Percentiles rank a stretch among this genome's conserved stretches.
Conservation (phyloP, 2,329 filamentous ascomycete species). For the Apiospora malaysiana region DNA sequence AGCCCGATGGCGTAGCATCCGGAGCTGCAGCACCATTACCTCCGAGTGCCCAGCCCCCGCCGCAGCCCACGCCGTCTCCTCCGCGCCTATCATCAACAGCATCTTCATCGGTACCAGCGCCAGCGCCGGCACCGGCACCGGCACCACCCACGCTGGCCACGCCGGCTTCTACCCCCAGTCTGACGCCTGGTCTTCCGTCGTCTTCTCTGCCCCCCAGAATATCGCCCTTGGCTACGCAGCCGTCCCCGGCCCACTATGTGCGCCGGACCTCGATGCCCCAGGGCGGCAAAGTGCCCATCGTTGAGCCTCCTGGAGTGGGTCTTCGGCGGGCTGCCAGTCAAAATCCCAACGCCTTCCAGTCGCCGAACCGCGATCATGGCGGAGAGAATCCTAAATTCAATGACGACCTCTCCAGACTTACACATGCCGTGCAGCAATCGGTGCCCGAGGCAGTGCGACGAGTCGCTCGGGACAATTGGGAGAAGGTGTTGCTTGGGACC, state of each 20-base stretch:
- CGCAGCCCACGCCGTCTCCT: conserved; percentile 9
- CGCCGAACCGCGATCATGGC: conserved; percentile 40
- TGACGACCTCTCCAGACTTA: conserved; percentile 47
- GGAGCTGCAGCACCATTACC: conserved; percentile 4
- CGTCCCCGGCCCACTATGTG: not conserved
- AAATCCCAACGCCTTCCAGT: conserved; percentile 39
- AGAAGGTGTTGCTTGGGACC: conserved; percentile 55
- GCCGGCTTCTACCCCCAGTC: not conserved
- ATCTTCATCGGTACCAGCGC: not conserved
- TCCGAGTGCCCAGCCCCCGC: not conserved
- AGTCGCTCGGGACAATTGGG: conserved; percentile 56
- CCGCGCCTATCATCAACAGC: not conserved
- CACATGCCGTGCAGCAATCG: conserved; percentile 47
- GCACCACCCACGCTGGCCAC: not conserved
- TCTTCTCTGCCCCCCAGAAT: not conserved
- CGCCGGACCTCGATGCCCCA: not conserved
- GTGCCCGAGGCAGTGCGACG: conserved; percentile 53
- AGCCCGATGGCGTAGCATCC: not conserved
- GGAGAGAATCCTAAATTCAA: conserved; percentile 42
- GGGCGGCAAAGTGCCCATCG: conserved; percentile 29
- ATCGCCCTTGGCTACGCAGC: not conserved
- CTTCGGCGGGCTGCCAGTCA: conserved; percentile 21
- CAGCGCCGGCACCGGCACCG: not conserved
- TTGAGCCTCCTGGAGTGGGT: conserved; percentile 29
- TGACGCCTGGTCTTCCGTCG: not conserved